phyloP scores from a whole-genome alignment of 2,329 filamentous ascomycete genomes.

The Dendrostoma leiphaemia region DNA sequence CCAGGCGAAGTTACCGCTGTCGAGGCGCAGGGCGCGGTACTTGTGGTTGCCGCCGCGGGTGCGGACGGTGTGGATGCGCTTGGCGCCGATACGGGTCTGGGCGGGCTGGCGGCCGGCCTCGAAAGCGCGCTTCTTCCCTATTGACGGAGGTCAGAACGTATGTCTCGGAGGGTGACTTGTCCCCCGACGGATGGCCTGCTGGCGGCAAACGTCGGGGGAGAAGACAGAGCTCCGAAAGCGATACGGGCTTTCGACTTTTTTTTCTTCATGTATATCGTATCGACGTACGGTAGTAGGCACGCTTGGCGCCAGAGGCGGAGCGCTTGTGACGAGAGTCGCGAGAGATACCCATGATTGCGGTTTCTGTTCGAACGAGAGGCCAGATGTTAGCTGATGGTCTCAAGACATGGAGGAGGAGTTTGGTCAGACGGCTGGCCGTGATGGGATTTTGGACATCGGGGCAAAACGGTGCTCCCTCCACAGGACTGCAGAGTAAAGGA shows the following conservation, averaged over 20 bases:
- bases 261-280: slow-evolving; percentile 50
- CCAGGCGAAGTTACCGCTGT: slow-evolving; percentile 99
- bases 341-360: slow-evolving; percentile 98
- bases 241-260: slow-evolving; percentile 66
- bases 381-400: slow-evolving; percentile 23
- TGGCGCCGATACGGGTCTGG: slow-evolving; percentile 94
- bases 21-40: slow-evolving; percentile 98
- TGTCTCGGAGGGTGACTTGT: slow-evolving; percentile 36
- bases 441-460: neutral
- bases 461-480: neutral
- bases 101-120: slow-evolving; percentile 99
- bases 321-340: slow-evolving; percentile 99
- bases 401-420: neutral
- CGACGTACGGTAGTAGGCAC: slow-evolving; percentile 81
- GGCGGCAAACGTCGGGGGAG: neutral
- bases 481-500: neutral
- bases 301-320: slow-evolving; percentile 98
- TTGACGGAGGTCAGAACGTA: slow-evolving; percentile 74
- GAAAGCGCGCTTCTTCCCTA: slow-evolving; percentile 96
- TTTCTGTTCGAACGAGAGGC: slow-evolving; percentile 46
- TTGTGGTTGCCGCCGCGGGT: slow-evolving; percentile 86
- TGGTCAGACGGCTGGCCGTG: neutral
- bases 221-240: slow-evolving; percentile 29
- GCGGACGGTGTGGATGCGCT: slow-evolving; percentile 43
- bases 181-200: neutral